Conservation (phyloP, 108 stramenopile species). For the Skeletonema grethae region DNA sequence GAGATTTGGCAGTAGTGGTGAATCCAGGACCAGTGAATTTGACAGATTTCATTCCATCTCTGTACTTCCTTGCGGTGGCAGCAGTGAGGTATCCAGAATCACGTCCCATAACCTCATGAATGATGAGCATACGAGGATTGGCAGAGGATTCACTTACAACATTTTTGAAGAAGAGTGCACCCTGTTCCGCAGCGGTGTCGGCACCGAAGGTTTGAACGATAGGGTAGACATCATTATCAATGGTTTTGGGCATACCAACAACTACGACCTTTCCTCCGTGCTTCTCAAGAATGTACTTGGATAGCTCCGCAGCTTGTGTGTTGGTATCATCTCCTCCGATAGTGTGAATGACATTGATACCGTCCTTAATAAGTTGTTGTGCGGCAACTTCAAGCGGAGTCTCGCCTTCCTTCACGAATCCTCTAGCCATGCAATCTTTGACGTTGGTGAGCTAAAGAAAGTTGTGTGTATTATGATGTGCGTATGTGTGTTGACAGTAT, state of each 20-base stretch:
- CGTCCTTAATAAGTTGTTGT: constrained; percentile 75
- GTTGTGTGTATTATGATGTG: neutral
- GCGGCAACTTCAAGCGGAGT: constrained; percentile 86
- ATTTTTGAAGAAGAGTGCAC: constrained; percentile 85
- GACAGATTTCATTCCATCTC: constrained; percentile 50
- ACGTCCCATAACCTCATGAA: constrained; percentile 93
- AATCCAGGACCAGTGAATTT: constrained; percentile 54
- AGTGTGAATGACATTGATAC: constrained; percentile 87
- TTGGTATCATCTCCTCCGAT: constrained; percentile 95
- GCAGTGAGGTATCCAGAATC: constrained; percentile 89
- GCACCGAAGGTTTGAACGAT: constrained; percentile 91
- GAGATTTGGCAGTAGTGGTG: constrained; percentile 47
- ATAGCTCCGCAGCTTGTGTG: constrained; percentile 89
- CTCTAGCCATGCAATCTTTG: constrained; percentile 82
- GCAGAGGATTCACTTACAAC: constrained; percentile 83
- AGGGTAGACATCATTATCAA: constrained; percentile 90
- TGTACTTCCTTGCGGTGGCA: constrained; percentile 79
- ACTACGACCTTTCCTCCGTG: constrained; percentile 85
- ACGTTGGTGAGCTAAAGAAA: constrained; percentile 79
- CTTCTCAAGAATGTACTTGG: constrained; percentile 80
- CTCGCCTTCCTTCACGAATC: constrained; percentile 77
- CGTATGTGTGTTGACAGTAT: neutral
- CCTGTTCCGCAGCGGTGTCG: constrained; percentile 87
- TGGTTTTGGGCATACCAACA: constrained; percentile 90
- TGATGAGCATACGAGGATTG: constrained; percentile 92